Conservation (phyloP, 306 rosid species). For the Carpinus fangiana region DNA sequence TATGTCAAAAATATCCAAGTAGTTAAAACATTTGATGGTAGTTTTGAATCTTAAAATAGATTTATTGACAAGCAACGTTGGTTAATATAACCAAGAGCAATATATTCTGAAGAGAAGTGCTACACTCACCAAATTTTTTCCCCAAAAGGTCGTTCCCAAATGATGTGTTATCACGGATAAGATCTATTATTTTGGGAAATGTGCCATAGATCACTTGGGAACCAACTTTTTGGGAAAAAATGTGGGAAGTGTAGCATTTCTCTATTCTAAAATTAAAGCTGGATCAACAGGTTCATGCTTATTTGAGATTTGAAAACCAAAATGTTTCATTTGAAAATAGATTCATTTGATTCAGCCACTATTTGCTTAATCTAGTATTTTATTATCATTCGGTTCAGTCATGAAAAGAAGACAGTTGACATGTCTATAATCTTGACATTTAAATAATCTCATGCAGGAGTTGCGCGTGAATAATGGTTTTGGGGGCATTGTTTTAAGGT, state of each 20-base stretch:
- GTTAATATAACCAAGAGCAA: not conserved
- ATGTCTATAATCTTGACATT: conserved; percentile 26
- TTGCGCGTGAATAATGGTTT: conserved; percentile 89
- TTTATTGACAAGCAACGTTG: not conserved
- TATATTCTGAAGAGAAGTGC: not conserved
- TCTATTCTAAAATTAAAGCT: not conserved
- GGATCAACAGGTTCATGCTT: not conserved
- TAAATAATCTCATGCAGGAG: conserved; percentile 62
- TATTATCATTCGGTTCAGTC: not conserved
- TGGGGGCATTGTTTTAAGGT: conserved; percentile 93
- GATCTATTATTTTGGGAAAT: no score
- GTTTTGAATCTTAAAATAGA: not conserved
- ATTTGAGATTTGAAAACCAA: not conserved
- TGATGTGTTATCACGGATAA: no score
- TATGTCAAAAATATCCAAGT: not conserved
- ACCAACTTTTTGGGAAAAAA: no score
- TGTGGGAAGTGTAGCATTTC: no score
- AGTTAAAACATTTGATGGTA: not conserved
- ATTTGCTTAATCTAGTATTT: conserved; percentile 14
- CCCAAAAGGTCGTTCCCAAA: no score
- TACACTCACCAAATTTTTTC: no score
- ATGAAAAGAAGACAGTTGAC: not conserved
- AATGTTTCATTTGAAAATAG: not conserved
- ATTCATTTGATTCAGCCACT: conserved; percentile 3
- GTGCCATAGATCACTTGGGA: no score